Evolutionary conservation across 768 basidiomycete species (phyloP).

Genomic region (Mycena metata): DNA sequence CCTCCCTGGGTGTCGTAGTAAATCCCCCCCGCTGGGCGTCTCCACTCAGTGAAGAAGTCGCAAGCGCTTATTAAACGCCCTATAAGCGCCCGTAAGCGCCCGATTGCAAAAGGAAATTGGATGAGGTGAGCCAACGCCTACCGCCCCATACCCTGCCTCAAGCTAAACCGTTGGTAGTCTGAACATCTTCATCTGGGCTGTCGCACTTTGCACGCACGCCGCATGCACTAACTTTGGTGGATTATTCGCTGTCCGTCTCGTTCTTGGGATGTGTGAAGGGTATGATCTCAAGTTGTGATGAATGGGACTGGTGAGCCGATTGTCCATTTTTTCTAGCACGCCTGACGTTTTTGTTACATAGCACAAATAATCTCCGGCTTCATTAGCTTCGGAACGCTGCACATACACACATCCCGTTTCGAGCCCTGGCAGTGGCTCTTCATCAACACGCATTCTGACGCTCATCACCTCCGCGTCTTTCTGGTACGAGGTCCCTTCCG

Average conservation of each 20-base stretch:
- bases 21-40: too few species aligned
- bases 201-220: constrained; percentile 70
- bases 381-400: constrained; percentile 61
- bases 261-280: constrained; percentile 81
- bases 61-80: too few species aligned
- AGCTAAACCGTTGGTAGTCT: constrained; percentile 54
- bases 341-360: too few species aligned
- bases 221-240: constrained; percentile 78
- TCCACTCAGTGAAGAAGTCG: too few species aligned
- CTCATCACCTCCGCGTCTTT: constrained; percentile 50
- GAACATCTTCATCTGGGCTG: constrained; percentile 82
- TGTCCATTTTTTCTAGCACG: neutral
- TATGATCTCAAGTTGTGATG: constrained; percentile 76
- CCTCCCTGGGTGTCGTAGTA: too few species aligned
- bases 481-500: too few species aligned
- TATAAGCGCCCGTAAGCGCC: too few species aligned
- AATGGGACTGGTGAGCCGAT: constrained; percentile 75
- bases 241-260: constrained; percentile 76
- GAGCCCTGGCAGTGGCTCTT: constrained; percentile 70
- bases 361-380: constrained; percentile 71
- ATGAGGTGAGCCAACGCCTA: constrained; percentile 73
- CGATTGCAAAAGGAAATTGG: too few species aligned
- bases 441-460: constrained; percentile 1
- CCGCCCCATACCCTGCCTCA: too few species aligned
- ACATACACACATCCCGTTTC: constrained; percentile 58